Base-by-base conservation (phyloP, 176 grass and related monocot genomes). In the Hsuehochloa calcarea region DNA sequence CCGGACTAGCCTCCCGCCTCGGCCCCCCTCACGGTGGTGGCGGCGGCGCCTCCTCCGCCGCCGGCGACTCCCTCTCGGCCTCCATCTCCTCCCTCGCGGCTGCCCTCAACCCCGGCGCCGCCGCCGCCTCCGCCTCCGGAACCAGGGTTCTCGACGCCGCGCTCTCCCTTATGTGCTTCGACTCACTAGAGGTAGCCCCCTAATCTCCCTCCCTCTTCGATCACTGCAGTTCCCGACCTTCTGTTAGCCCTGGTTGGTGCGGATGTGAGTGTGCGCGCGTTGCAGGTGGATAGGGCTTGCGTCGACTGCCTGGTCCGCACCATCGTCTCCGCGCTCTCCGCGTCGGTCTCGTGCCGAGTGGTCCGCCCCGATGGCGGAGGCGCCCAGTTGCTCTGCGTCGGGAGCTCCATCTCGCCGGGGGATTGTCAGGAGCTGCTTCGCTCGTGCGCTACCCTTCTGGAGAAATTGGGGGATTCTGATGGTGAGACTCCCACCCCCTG, bases 91-190 rank as follows among this genome's bases (percentile, higher is more conserved):
- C 91, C 68, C 89, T 98, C 85, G 89, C 85, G 14, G 77, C 89
- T 23, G 84, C 89, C 35, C 91, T 95, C 83, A 75, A 83, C 68
- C 70, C 51, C 49, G 31, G 2, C 31, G 31, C 31, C 31, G 31
- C 13, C 62, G 41, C n/a, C 52, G 31, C 37, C 43, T 6, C 63
- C 15, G 8, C 58, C 31, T 68, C 91, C 76, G 72, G 83, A 35
- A 73, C 89, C 83, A 77, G 87, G 47, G 91, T 98, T 88, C 87
- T 93, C 72, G 87, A 98, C 85, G 27, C 87, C 23, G 83, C 91
- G 74, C 96, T 98, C 61, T 95, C 93, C 43, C 91, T 95, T 58
- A 98, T 93, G 91, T 98, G 93, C 87, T 93, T 95, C 80, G 87
- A 88, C 68, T 80, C 82, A 8, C 44, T 82, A 11, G 82, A 91